Conservation (phyloP, 1,284 basidiomycete genomes). For the Flammula alnicola region DNA sequence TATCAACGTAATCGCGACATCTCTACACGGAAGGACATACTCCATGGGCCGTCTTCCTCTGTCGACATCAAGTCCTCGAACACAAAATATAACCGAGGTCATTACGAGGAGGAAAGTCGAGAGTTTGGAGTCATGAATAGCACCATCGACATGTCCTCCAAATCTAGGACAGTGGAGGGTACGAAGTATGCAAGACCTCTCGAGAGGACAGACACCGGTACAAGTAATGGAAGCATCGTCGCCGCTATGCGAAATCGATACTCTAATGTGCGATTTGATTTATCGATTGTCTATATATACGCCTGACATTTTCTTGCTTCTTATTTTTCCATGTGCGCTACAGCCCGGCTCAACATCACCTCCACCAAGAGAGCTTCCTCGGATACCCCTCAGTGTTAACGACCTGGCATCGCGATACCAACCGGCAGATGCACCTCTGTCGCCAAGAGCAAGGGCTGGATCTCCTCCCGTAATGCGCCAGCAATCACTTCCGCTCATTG, state of each 20-base stretch:
- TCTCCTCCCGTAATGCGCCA: constrained; percentile 36
- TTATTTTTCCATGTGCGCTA: constrained; percentile 10
- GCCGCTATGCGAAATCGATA: constrained; percentile 72
- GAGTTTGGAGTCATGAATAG: constrained; percentile 39
- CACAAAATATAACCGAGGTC: constrained; percentile 19
- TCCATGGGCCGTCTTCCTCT: constrained; percentile 19
- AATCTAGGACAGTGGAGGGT: constrained; percentile 32
- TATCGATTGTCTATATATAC: too few species aligned
- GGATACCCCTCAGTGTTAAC: constrained; percentile 64
- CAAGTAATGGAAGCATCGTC: constrained; percentile 62
- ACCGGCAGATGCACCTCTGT: constrained; percentile 43
- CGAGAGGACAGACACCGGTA: constrained; percentile 53
- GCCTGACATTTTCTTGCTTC: too few species aligned
- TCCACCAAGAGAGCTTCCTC: constrained; percentile 61
- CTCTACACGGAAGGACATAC: not conserved
- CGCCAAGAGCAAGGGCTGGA: constrained; percentile 23
- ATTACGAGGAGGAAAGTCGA: constrained; percentile 40
- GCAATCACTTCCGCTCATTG: constrained; percentile 33
- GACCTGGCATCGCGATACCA: constrained; percentile 70
- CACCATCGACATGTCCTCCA: constrained; percentile 20
- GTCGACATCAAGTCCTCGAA: constrained; percentile 20
- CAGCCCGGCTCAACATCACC: constrained; percentile 60
- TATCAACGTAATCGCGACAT: constrained; percentile 10
- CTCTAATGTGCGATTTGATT: constrained; percentile 49
- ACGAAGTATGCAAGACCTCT: constrained; percentile 32